Evolutionary conservation across 768 basidiomycete species (phyloP).

Genomic region (Auriscalpium microsporum): DNA sequence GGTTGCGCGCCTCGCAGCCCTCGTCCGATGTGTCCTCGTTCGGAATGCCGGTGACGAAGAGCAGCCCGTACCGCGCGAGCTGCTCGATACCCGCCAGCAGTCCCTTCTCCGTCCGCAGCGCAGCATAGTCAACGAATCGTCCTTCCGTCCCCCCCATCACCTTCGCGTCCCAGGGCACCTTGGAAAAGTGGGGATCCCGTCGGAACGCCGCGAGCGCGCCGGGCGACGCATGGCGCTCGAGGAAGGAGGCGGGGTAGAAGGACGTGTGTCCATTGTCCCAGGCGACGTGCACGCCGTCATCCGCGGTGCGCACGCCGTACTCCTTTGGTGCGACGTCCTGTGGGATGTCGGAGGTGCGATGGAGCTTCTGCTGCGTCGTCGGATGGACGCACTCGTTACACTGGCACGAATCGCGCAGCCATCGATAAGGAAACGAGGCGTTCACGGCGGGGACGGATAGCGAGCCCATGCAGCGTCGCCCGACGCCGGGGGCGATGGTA

Average conservation of each 20-base stretch:
- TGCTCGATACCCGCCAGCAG: constrained; percentile 59
- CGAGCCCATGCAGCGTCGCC: background rate
- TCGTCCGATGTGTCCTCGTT: constrained; percentile 48
- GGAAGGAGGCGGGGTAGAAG: constrained; percentile 39
- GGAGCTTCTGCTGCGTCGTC: constrained; percentile 69
- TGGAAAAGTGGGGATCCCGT: constrained; percentile 24
- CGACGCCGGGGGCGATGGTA: no score
- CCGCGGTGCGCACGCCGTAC: constrained; percentile 32
- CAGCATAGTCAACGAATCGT: constrained; percentile 37
- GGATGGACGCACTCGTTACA: constrained; percentile 70
- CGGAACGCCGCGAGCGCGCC: constrained; percentile 34
- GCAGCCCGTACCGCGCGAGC: constrained; percentile 60
- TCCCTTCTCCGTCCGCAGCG: constrained; percentile 35
- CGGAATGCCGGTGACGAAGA: constrained; percentile 69
- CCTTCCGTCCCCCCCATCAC: no score
- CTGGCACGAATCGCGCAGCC: constrained; percentile 82
- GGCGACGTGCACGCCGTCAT: constrained; percentile 38
- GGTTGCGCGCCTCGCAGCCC: constrained; percentile 54
- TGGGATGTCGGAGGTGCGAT: constrained; percentile 58
- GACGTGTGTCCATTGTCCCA: constrained; percentile 57
- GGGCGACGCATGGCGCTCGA: constrained; percentile 39
- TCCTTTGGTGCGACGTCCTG: constrained; percentile 36
- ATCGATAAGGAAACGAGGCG: constrained; percentile 52
- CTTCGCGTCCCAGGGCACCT: constrained; percentile 36
- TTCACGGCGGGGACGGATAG: constrained; percentile 25